Conservation (phyloP, 495 filamentous ascomycete genomes). For the Talaromyces proteolyticus region DNA sequence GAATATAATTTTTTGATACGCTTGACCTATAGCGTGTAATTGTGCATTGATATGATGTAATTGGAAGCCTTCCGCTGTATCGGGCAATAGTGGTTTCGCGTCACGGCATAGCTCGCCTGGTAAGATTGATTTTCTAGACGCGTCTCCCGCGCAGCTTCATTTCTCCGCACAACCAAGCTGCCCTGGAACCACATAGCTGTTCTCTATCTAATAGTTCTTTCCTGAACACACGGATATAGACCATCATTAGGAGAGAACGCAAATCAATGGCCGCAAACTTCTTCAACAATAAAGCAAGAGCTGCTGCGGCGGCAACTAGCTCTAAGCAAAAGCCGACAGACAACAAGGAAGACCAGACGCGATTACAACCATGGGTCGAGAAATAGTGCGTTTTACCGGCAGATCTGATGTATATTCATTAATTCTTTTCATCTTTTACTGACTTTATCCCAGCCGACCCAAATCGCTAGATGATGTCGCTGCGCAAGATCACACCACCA, state of each 20-base stretch:
- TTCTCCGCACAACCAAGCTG: background rate
- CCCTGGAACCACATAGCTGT: background rate
- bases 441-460: conserved; percentile 60
- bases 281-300: conserved; percentile 91
- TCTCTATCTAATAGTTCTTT: background rate
- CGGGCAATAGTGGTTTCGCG: background rate
- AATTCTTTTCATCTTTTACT: too few relatives aligned
- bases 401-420: background rate
- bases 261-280: conserved; percentile 58
- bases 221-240: background rate
- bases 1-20: background rate
- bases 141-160: background rate
- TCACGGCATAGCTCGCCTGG: background rate
- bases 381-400: conserved; percentile 75
- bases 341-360: conserved; percentile 56
- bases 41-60: too few relatives aligned
- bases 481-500: conserved; percentile 95
- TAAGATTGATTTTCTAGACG: background rate
- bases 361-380: conserved; percentile 93
- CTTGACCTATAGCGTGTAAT: too few relatives aligned
- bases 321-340: conserved; percentile 47
- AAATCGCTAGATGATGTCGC: conserved; percentile 92
- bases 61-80: background rate
- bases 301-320: conserved; percentile 56
- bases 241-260: background rate